phyloP scores from a whole-genome alignment of 2,329 filamentous ascomycete species.

The Knoxdaviesia proteae region DNA sequence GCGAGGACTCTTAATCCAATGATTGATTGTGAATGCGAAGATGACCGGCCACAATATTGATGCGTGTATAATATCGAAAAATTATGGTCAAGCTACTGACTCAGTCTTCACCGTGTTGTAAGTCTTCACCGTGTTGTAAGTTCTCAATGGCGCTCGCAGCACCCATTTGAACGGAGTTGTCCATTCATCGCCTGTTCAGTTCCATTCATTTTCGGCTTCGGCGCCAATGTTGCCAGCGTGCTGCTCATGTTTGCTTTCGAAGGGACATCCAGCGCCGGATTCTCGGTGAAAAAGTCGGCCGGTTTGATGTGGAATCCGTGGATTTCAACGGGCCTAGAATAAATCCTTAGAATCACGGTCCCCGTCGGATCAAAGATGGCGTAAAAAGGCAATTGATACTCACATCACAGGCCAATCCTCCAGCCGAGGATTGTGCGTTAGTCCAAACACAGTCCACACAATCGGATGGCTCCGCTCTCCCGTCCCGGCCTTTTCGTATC shows the following conservation, averaged over 20 bases:
- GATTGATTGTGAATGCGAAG: no score
- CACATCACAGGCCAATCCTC: constrained; percentile 31
- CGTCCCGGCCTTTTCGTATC: constrained; percentile 1
- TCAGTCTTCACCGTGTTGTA: no score
- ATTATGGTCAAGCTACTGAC: no score
- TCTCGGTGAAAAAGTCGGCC: constrained; percentile 23
- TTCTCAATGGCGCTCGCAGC: no score
- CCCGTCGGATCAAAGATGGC: background rate
- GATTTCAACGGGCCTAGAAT: constrained; percentile 23
- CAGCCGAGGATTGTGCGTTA: constrained; percentile 25
- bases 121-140: no score
- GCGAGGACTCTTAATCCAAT: no score
- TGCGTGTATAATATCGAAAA: no score
- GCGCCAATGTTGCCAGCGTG: constrained; percentile 11
- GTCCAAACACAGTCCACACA: constrained; percentile 26
- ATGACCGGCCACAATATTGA: no score
- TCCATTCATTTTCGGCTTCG: no score
- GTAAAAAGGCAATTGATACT: constrained; percentile 9
- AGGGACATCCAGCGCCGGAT: constrained; percentile 24
- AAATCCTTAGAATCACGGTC: background rate
- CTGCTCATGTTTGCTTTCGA: constrained; percentile 16
- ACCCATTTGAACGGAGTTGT: no score
- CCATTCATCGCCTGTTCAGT: no score
- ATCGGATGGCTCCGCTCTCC: constrained; percentile 13
- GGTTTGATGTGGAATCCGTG: constrained; percentile 24